A percentile compares a stretch with the other conserved stretches of the same genome.
phyloP scores from a whole-genome alignment of 2,329 filamentous ascomycete genomes.

The Trichoderma koningii region DNA sequence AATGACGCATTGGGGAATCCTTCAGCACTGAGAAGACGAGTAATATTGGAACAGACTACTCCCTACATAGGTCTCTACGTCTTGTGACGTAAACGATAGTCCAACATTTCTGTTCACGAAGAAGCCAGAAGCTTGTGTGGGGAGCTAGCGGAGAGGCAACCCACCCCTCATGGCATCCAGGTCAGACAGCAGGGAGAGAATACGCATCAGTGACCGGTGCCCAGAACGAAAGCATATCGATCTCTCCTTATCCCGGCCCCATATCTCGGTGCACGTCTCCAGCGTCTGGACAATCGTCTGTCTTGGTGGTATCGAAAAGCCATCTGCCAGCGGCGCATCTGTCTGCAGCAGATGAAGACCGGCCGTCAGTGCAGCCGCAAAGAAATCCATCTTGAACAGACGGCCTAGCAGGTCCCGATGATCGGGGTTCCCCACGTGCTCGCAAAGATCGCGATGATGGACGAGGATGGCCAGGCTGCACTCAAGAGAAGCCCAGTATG shows the following conservation, averaged over 20 bases:
- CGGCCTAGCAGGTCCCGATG: not conserved
- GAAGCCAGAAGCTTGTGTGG: no score
- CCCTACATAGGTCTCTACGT: no score
- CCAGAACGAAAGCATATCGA: conserved; percentile 5
- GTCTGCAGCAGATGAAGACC: conserved; percentile 3
- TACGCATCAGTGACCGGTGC: not conserved
- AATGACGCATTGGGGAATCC: no score
- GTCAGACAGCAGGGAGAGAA: conserved; percentile 8
- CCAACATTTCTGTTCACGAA: no score
- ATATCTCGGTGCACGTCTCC: conserved; percentile 1
- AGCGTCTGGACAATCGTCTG: conserved; percentile 11
- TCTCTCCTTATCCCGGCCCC: conserved; percentile 5
- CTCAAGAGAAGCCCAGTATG: conserved; percentile 19
- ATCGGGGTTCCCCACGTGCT: not conserved
- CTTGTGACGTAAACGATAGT: no score
- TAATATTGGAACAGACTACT: no score
- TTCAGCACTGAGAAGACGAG: no score
- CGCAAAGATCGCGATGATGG: conserved; percentile 15
- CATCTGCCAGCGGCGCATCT: conserved; percentile 11
- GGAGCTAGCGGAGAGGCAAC: not conserved
- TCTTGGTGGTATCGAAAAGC: conserved; percentile 7
- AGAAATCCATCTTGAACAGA: conserved; percentile 12
- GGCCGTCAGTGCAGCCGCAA: conserved; percentile 11
- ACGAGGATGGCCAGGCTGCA: conserved; percentile 15
- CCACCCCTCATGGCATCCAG: not conserved